A percentile compares a stretch with the other conserved stretches of the same genome.
phyloP scores from a whole-genome alignment of 2,329 filamentous ascomycete species.

The Cladophialophora chaetospira region DNA sequence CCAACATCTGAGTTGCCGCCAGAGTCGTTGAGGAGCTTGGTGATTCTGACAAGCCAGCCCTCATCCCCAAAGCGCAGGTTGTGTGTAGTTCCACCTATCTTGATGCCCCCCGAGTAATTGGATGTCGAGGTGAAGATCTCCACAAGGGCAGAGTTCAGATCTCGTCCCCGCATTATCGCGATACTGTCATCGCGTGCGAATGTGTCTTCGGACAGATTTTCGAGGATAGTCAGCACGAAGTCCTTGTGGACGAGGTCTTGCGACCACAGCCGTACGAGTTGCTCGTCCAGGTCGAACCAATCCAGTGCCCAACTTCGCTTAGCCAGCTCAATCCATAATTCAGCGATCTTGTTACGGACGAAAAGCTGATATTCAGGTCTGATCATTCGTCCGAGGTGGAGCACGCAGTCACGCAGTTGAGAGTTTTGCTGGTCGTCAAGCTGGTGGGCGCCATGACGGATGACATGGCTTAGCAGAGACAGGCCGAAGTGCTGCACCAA shows the following conservation, averaged over 20 bases:
- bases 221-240: constrained; percentile 83
- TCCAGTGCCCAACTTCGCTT: constrained; percentile 91
- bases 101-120: constrained; percentile 74
- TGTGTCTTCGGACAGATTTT: constrained; percentile 90
- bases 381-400: constrained; percentile 74
- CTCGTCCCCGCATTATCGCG: constrained; percentile 77
- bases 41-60: constrained; percentile 82
- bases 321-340: constrained; percentile 91
- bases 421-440: constrained; percentile 69
- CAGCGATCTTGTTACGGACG: constrained; percentile 88
- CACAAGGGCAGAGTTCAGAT: constrained; percentile 84
- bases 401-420: constrained; percentile 72
- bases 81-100: constrained; percentile 65
- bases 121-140: constrained; percentile 85
- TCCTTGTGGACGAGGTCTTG: constrained; percentile 69
- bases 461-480: constrained; percentile 84
- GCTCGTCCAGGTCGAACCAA: constrained; percentile 92
- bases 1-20: constrained; percentile 67
- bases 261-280: constrained; percentile 78
- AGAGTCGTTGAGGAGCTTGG: constrained; percentile 72
- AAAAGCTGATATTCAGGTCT: constrained; percentile 74
- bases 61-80: constrained; percentile 76
- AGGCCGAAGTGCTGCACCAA: constrained; percentile 92
- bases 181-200: constrained; percentile 89
- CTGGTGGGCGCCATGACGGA: constrained; percentile 80